Conservation (phyloP, 169 alveolate species). For the Plasmodium blacklocki region DNA sequence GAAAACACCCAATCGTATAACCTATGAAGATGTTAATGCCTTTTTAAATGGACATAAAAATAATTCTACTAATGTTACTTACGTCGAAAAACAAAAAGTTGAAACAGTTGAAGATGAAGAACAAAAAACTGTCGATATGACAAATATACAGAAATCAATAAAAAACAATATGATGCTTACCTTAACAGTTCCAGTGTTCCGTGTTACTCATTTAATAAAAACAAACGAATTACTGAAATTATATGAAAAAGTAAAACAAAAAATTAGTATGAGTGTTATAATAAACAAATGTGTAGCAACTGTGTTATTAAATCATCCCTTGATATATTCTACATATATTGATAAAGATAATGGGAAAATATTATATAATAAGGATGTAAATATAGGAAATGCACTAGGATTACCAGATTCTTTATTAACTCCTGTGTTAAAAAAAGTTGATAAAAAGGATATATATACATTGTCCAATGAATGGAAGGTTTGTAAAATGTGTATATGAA, state of each 20-base stretch:
- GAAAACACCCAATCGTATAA: slow-evolving; percentile 25
- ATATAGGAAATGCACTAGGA: slow-evolving; percentile 82
- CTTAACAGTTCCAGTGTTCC: slow-evolving; percentile 79
- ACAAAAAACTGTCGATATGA: slow-evolving; percentile 6
- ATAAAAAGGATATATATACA: slow-evolving; percentile 60
- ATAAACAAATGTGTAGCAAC: slow-evolving; percentile 80
- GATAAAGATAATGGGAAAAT: slow-evolving; percentile 54
- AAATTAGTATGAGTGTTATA: slow-evolving; percentile 77
- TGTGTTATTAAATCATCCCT: slow-evolving; percentile 78
- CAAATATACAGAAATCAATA: slow-evolving; percentile 76
- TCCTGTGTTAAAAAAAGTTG: slow-evolving; percentile 77
- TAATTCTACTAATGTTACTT: neutral
- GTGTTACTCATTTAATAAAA: slow-evolving; percentile 73
- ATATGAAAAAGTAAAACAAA: slow-evolving; percentile 45
- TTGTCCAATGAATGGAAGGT: slow-evolving; percentile 80
- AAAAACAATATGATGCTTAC: slow-evolving; percentile 81
- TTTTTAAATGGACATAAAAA: slow-evolving; percentile 44
- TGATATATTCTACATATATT: slow-evolving; percentile 78
- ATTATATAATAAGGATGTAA: slow-evolving; percentile 37
- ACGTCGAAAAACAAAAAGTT: neutral
- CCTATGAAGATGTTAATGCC: slow-evolving; percentile 61
- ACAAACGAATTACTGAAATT: slow-evolving; percentile 29
- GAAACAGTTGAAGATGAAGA: neutral
- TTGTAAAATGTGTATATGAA: neutral
- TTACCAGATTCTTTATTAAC: slow-evolving; percentile 76